Conservation (phyloP, 495 filamentous ascomycete genomes). For the Penicillium coprophilum region DNA sequence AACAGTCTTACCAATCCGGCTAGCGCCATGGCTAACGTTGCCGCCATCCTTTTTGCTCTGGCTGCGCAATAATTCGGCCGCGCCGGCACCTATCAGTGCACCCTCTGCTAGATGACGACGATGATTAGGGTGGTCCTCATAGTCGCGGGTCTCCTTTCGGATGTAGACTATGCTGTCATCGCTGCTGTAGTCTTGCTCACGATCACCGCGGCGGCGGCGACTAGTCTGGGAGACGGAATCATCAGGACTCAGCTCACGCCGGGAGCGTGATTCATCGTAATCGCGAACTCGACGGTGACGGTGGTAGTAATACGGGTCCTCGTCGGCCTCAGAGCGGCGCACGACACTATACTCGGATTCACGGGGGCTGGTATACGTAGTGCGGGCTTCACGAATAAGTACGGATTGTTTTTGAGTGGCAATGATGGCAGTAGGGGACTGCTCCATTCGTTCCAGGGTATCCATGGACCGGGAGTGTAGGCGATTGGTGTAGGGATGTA, state of each 20-base stretch:
- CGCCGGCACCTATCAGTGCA: slow-evolving; percentile 74
- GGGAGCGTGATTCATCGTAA: slow-evolving; percentile 51
- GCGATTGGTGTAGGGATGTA: slow-evolving; percentile 52
- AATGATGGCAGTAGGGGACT: slow-evolving; percentile 51
- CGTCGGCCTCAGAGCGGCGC: slow-evolving; percentile 58
- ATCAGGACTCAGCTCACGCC: slow-evolving; percentile 56
- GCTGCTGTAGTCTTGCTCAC: slow-evolving; percentile 52
- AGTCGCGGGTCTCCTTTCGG: slow-evolving; percentile 54
- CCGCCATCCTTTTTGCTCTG: slow-evolving; percentile 61
- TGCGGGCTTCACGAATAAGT: slow-evolving; percentile 73
- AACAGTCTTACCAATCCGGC: slow-evolving; percentile 69
- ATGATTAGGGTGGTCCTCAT: slow-evolving; percentile 59
- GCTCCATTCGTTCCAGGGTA: slow-evolving; percentile 58
- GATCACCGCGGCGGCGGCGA: slow-evolving; percentile 38
- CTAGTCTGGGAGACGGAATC: slow-evolving; percentile 58
- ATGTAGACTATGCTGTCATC: slow-evolving; percentile 66
- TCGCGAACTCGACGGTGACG: slow-evolving; percentile 57
- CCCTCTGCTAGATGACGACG: slow-evolving; percentile 86
- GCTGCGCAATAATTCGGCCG: slow-evolving; percentile 69
- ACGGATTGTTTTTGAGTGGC: slow-evolving; percentile 74
- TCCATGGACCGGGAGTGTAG: slow-evolving; percentile 67
- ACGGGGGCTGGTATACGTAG: slow-evolving; percentile 62
- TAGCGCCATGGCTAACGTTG: slow-evolving; percentile 54
- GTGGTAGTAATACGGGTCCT: slow-evolving; percentile 64
- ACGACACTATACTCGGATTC: slow-evolving; percentile 70